These are phyloP conservation scores for Pythium plurisporium DNA, from an alignment of 352 stramenopile species.

Conservation along the genomic window DNA sequence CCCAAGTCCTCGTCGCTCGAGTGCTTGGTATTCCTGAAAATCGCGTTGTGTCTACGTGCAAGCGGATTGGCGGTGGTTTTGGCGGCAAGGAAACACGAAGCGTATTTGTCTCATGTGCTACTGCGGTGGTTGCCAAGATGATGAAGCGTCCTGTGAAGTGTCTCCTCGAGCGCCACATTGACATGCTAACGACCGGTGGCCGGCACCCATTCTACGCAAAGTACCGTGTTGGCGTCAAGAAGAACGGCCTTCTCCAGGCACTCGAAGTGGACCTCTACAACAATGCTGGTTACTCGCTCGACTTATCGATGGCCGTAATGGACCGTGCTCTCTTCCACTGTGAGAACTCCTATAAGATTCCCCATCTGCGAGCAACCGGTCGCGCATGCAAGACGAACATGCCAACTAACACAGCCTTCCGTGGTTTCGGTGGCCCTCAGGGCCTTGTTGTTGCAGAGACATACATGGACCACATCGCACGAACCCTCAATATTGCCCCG, in stretches of 20 bases:
- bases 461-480: constrained; percentile 95
- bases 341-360: constrained; percentile 94
- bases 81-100: constrained; percentile 95
- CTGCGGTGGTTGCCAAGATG: constrained; percentile 87
- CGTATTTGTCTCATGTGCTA: constrained; percentile 89
- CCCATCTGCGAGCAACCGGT: constrained; percentile 84
- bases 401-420: constrained; percentile 94
- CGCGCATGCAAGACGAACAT: constrained; percentile 93
- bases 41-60: constrained; percentile 90
- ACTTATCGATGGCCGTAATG: constrained; percentile 93
- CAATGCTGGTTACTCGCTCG: constrained; percentile 93
- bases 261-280: constrained; percentile 93
- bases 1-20: constrained; percentile 86
- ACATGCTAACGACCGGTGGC: constrained; percentile 93
- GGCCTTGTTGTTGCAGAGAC: constrained; percentile 90
- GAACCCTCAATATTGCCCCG: constrained; percentile 59
- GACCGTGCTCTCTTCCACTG: constrained; percentile 95
- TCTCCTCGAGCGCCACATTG: constrained; percentile 90
- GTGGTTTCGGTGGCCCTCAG: constrained; percentile 95
- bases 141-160: constrained; percentile 88
- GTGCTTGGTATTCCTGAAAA: constrained; percentile 88
- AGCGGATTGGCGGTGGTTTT: constrained; percentile 96
- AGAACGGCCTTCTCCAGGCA: constrained; percentile 82
- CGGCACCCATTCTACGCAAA: constrained; percentile 93
- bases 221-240: constrained; percentile 89